These are phyloP conservation scores for Phialemoniopsis sp. DNA, from an alignment of 2,329 filamentous ascomycete species.

Conservation along the genomic window DNA sequence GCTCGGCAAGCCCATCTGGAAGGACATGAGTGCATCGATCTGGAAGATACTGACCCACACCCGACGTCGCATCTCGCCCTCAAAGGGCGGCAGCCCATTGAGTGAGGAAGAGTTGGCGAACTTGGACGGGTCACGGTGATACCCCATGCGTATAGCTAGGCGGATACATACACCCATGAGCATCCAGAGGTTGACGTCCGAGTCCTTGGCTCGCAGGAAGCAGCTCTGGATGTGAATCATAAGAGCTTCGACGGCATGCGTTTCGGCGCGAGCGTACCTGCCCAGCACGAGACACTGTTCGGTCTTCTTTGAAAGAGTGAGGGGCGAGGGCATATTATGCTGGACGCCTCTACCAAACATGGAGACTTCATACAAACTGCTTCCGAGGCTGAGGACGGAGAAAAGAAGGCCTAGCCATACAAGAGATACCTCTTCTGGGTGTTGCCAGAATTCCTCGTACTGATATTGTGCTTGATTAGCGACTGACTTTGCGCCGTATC, in stretches of 20 bases:
- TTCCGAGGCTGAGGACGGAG: constrained; percentile 25
- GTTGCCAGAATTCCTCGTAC: constrained; percentile 30
- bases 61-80: constrained; percentile 35
- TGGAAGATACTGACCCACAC: constrained; percentile 32
- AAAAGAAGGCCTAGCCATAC: constrained; percentile 34
- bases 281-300: constrained; percentile 18
- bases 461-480: constrained; percentile 5
- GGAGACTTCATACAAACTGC: neutral
- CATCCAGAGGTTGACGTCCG: constrained; percentile 31
- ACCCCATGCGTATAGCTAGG: constrained; percentile 34
- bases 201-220: constrained; percentile 17
- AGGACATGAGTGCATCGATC: constrained; percentile 39
- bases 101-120: neutral
- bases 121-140: constrained; percentile 29
- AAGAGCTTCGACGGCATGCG: constrained; percentile 30
- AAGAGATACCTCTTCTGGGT: constrained; percentile 19
- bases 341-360: constrained; percentile 5
- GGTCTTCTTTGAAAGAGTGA: constrained; percentile 3
- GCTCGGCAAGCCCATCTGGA: constrained; percentile 42
- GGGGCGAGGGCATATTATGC: constrained; percentile 7
- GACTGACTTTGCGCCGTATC: no score
- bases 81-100: constrained; percentile 24
- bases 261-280: constrained; percentile 25
- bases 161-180: constrained; percentile 30
- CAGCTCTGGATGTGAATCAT: constrained; percentile 23